Conservation (phyloP, 2,329 filamentous ascomycete species). For the Aspergillus awamori region DNA sequence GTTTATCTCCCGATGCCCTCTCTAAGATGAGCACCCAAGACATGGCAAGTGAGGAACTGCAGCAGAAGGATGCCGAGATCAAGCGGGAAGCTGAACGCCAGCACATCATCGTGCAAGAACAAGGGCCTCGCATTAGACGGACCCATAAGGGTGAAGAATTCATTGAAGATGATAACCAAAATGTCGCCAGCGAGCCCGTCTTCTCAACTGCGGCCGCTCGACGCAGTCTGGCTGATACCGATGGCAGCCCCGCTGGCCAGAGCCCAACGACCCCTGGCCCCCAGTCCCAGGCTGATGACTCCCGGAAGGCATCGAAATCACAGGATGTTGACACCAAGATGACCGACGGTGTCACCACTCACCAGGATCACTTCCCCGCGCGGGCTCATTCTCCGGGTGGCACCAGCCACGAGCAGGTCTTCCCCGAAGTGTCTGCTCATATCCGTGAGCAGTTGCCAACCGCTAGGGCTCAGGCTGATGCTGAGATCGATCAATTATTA, state of each 20-base stretch:
- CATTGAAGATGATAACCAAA: constrained; percentile 70
- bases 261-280: constrained; percentile 32
- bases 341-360: constrained; percentile 55
- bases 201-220: constrained; percentile 51
- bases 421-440: constrained; percentile 45
- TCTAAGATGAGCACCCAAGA: constrained; percentile 88
- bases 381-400: constrained; percentile 75
- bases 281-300: constrained; percentile 26
- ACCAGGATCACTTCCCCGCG: constrained; percentile 83
- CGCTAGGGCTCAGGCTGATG: constrained; percentile 64
- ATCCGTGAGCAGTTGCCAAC: constrained; percentile 48
- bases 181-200: constrained; percentile 50
- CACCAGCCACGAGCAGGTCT: constrained; percentile 46
- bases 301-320: constrained; percentile 23
- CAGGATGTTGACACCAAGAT: constrained; percentile 45
- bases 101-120: constrained; percentile 76
- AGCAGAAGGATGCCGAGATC: constrained; percentile 62
- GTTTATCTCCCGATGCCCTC: constrained; percentile 72
- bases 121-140: constrained; percentile 76
- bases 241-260: constrained; percentile 31
- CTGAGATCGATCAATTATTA: constrained; percentile 86
- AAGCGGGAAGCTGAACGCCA: constrained; percentile 60
- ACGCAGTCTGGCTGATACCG: constrained; percentile 41
- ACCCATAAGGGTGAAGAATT: constrained; percentile 96
- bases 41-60: constrained; percentile 87